These are phyloP conservation scores for Euphrasia arctica DNA, from an alignment of 305 asterid genomes.

Conservation along the genomic window DNA sequence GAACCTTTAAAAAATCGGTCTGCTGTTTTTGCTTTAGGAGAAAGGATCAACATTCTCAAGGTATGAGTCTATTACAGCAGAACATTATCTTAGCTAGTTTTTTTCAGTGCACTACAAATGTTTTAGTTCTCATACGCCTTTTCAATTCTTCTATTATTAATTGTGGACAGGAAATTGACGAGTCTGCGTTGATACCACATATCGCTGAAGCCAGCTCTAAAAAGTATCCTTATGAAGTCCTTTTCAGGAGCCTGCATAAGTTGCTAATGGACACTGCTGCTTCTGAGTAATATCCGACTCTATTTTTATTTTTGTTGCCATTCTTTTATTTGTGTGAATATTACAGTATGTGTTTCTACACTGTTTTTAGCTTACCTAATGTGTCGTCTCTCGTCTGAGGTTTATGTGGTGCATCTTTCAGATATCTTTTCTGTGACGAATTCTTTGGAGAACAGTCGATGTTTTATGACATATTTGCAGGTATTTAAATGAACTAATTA, in stretches of 20 bases:
- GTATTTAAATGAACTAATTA: slow-evolving; percentile 37
- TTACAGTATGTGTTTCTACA: slow-evolving; percentile 16
- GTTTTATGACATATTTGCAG: slow-evolving; percentile 89
- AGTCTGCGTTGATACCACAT: slow-evolving; percentile 95
- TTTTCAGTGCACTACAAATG: background rate
- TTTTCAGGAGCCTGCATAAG: slow-evolving; percentile 98
- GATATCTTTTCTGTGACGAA: slow-evolving; percentile 93
- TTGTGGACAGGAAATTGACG: slow-evolving; percentile 79
- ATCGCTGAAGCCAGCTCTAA: slow-evolving; percentile 97
- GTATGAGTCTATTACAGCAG: slow-evolving; percentile 36
- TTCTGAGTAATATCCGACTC: slow-evolving; percentile 61
- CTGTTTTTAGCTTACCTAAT: slow-evolving; percentile 15
- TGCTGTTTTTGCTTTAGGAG: slow-evolving; percentile 97
- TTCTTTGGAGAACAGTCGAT: slow-evolving; percentile 89
- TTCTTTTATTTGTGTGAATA: slow-evolving; percentile 12
- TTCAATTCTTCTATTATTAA: slow-evolving; percentile 22
- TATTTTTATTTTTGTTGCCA: slow-evolving; percentile 7
- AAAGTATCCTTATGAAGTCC: slow-evolving; percentile 94
- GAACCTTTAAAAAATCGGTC: slow-evolving; percentile 99
- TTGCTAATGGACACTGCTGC: slow-evolving; percentile 98
- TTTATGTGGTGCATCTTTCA: slow-evolving; percentile 35
- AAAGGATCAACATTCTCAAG: slow-evolving; percentile 94
- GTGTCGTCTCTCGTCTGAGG: slow-evolving; percentile 16
- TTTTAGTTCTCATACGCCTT: slow-evolving; percentile 10
- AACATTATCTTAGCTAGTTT: slow-evolving; percentile 18